Percentiles rank a stretch among this genome's conserved stretches.
These are phyloP conservation scores for Apiospora sp. DNA, from an alignment of 2,329 filamentous ascomycete species.

Conservation along the genomic window DNA sequence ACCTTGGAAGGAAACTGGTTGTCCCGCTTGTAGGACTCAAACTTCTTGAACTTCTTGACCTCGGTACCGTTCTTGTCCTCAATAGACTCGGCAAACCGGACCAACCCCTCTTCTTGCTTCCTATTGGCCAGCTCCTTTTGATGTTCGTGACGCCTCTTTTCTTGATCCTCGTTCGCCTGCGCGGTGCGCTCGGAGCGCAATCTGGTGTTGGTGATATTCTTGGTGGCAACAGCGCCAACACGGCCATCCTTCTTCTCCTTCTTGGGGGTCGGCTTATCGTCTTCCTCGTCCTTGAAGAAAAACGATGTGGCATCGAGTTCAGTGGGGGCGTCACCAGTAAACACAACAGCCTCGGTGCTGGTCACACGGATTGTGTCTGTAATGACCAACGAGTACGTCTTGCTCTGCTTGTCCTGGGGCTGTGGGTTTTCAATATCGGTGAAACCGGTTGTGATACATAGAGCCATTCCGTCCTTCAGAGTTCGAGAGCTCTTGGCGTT, in stretches of 20 bases:
- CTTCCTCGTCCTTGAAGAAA: slow-evolving; percentile 97
- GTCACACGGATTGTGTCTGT: slow-evolving; percentile 94
- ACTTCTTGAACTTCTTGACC: slow-evolving; percentile 98
- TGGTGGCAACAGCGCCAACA: slow-evolving; percentile 87
- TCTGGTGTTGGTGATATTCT: slow-evolving; percentile 94
- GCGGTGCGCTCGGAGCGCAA: slow-evolving; percentile 90
- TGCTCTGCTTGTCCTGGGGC: slow-evolving; percentile 88
- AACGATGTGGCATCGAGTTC: slow-evolving; percentile 96
- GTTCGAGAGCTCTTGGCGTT: slow-evolving; percentile 85
- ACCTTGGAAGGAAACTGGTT: slow-evolving; percentile 88
- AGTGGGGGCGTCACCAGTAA: slow-evolving; percentile 90
- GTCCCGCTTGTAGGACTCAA: slow-evolving; percentile 98
- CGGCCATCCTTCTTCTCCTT: slow-evolving; percentile 87
- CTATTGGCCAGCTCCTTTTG: slow-evolving; percentile 87
- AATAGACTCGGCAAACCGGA: slow-evolving; percentile 84
- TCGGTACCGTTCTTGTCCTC: slow-evolving; percentile 87
- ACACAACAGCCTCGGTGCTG: slow-evolving; percentile 79
- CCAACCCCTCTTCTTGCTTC: slow-evolving; percentile 89
- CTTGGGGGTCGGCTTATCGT: slow-evolving; percentile 84
- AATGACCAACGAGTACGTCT: slow-evolving; percentile 86
- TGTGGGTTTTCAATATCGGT: slow-evolving; percentile 87
- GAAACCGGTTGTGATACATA: slow-evolving; percentile 89
- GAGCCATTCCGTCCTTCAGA: slow-evolving; percentile 96
- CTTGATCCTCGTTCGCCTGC: slow-evolving; percentile 87
- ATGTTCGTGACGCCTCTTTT: slow-evolving; percentile 86